Conservation (phyloP, 371 early-diverging fungal species). For the Mucor ambiguus region DNA sequence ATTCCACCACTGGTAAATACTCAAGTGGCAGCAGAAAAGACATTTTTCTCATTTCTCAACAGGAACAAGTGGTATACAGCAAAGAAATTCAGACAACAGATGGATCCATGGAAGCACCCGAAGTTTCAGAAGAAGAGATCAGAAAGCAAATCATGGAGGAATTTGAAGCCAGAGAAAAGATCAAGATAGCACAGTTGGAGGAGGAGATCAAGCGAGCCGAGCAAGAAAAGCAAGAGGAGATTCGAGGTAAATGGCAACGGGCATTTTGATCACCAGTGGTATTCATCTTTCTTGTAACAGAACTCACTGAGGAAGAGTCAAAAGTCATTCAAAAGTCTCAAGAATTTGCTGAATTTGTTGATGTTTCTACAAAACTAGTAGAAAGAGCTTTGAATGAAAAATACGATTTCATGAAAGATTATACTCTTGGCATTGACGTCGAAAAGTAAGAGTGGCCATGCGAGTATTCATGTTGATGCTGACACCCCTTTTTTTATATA, state of each 20-base stretch:
- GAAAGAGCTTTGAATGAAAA: constrained; percentile 90
- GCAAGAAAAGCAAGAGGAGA: constrained; percentile 52
- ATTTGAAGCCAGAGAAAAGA: constrained; percentile 62
- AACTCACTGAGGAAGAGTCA: constrained; percentile 83
- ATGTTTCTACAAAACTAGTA: constrained; percentile 82
- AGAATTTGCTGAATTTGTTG: constrained; percentile 86
- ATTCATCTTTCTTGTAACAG: constrained; percentile 32
- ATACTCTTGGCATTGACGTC: constrained; percentile 73
- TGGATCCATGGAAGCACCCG: constrained; percentile 60
- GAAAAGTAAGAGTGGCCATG: constrained; percentile 48
- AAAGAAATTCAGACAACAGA: constrained; percentile 89
- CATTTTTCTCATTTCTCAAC: background rate
- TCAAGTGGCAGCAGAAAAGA: background rate
- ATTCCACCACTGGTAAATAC: constrained; percentile 75
- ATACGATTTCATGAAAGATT: constrained; percentile 94
- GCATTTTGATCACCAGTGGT: background rate
- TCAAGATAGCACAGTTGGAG: constrained; percentile 60
- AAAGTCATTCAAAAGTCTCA: constrained; percentile 70
- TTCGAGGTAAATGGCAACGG: constrained; percentile 23
- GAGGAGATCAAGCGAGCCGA: constrained; percentile 60
- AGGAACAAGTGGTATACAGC: constrained; percentile 89
- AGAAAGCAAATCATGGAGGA: constrained; percentile 62
- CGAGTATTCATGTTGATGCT: background rate
- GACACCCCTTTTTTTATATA: background rate
- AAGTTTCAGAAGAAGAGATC: constrained; percentile 63